Percentiles rank a stretch among this genome's conserved stretches.
Evolutionary conservation across 73 alveolate genomes (phyloP).

Genomic region (Paramecium primaurelia): DNA sequence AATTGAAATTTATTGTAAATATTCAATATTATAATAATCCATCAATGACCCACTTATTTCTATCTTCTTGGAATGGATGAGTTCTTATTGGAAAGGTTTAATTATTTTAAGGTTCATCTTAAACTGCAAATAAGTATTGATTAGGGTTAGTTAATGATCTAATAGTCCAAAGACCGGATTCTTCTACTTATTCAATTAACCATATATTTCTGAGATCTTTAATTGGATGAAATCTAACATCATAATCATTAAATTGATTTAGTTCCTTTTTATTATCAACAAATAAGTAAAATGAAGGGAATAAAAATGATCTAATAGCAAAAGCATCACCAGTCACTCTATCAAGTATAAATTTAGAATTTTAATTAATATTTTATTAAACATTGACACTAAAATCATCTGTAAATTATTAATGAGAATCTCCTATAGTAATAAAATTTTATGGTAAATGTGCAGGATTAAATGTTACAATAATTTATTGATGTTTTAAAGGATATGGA

Average conservation of each 20-base stretch:
- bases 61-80: slow-evolving; percentile 40
- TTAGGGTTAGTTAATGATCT: background rate
- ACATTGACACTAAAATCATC: slow-evolving; percentile 32
- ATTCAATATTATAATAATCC: background rate
- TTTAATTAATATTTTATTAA: background rate
- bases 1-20: background rate
- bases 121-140: slow-evolving; percentile 8
- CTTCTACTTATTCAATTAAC: background rate
- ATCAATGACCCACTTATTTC: slow-evolving; percentile 54
- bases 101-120: slow-evolving; percentile 8
- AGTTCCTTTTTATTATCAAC: slow-evolving; percentile 11
- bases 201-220: background rate
- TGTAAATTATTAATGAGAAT: background rate
- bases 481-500: background rate
- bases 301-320: background rate
- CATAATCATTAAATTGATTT: background rate
- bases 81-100: slow-evolving; percentile 36
- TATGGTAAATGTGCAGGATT: background rate
- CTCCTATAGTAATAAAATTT: background rate
- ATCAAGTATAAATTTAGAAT: background rate
- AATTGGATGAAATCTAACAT: background rate
- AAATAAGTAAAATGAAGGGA: slow-evolving; percentile 26
- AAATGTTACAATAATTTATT: background rate
- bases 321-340: background rate
- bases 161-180: background rate